Percentiles rank a stretch among this genome's conserved stretches.
phyloP scores from a whole-genome alignment of 2,329 filamentous ascomycete species.

The Arthrocladium fulminans region DNA sequence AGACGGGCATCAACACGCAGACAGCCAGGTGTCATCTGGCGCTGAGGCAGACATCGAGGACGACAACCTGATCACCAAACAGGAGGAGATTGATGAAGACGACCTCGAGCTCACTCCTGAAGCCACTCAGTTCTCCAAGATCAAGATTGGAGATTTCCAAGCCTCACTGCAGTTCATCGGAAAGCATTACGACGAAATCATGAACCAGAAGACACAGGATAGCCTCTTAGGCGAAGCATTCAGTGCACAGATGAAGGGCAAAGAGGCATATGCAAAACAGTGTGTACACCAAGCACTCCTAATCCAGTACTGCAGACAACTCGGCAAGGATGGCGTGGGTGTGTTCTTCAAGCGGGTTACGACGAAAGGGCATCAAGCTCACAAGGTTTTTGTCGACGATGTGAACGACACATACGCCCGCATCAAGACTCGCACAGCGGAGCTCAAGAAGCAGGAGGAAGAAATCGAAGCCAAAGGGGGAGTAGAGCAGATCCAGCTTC shows the following conservation, averaged over 20 bases:
- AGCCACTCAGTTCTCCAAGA: conserved; percentile 72
- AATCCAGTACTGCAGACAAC: conserved; percentile 85
- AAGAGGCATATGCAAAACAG: conserved; percentile 67
- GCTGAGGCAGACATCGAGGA: conserved; percentile 56
- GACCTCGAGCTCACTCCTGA: conserved; percentile 66
- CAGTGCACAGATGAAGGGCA: conserved; percentile 69
- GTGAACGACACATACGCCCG: conserved; percentile 78
- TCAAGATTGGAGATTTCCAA: conserved; percentile 65
- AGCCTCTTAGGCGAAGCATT: conserved; percentile 86
- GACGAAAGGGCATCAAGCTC: conserved; percentile 78
- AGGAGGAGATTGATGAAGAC: conserved; percentile 54
- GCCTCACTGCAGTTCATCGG: conserved; percentile 67
- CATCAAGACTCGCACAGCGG: conserved; percentile 66
- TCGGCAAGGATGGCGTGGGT: conserved; percentile 78
- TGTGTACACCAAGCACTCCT: conserved; percentile 90
- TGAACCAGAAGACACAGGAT: conserved; percentile 80
- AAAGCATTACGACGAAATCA: conserved; percentile 60
- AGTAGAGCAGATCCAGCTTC: conserved; percentile 93
- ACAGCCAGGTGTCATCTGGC: conserved; percentile 45
- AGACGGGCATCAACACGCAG: conserved; percentile 29
- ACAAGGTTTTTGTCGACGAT: conserved; percentile 85
- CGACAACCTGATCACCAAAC: conserved; percentile 27
- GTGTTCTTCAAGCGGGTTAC: conserved; percentile 96
- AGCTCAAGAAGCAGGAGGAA: conserved; percentile 56
- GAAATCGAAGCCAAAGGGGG: conserved; percentile 48